Evolutionary conservation across 345 rosid genomes (phyloP).

Genomic region (Sisymbrium altissimum): DNA sequence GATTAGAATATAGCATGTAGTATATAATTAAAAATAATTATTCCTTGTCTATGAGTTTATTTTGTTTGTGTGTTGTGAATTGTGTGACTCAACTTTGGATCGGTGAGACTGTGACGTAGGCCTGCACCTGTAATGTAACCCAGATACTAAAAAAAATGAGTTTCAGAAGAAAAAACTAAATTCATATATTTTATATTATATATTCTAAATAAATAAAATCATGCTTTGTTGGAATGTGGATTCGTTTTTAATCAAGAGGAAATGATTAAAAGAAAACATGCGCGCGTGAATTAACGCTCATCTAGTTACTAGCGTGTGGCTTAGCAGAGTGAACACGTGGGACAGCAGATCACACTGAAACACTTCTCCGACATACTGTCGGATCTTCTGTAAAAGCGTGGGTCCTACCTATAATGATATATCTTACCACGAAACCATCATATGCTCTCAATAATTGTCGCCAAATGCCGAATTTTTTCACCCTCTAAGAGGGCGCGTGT

Average conservation of each 20-base stretch:
- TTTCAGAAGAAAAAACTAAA: background rate
- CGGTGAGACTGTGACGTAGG: background rate
- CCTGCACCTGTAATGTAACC: background rate
- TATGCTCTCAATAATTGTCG: constrained; percentile 28
- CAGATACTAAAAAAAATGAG: background rate
- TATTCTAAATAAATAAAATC: no score
- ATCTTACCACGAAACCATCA: constrained; percentile 1
- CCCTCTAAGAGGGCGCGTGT: background rate
- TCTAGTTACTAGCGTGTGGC: background rate
- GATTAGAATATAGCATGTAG: background rate
- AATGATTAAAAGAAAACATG: constrained; percentile 20
- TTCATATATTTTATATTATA: no score
- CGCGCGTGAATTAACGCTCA: constrained; percentile 28
- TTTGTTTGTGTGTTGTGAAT: background rate
- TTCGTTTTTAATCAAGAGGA: background rate
- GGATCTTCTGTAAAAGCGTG: constrained; percentile 18
- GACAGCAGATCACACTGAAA: constrained; percentile 26
- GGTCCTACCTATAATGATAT: constrained; percentile 11
- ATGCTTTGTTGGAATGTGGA: background rate
- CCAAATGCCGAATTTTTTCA: background rate
- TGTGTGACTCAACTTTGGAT: background rate
- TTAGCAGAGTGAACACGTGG: constrained; percentile 16
- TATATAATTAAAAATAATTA: background rate
- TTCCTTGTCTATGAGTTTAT: background rate
- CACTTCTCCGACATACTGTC: constrained; percentile 29